Percentiles rank a stretch among this genome's conserved stretches.
Conservation (phyloP, 1,139 yeast species). For the Candida sp. region DNA sequence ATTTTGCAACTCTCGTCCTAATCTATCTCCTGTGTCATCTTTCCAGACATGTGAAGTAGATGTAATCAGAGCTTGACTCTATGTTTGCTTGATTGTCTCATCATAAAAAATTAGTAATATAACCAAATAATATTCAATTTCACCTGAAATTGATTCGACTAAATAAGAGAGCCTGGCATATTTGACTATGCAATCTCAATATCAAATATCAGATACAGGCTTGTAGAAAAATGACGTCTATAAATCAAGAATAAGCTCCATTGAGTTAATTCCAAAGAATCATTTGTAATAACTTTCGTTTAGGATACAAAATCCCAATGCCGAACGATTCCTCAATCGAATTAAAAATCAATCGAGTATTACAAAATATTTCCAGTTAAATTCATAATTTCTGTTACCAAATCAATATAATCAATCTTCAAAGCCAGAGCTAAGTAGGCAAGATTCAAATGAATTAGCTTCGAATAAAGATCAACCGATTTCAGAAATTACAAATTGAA, state of each 20-base stretch:
- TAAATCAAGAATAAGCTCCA: conserved; percentile 87
- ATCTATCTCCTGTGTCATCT: conserved; percentile 38
- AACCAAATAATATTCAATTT: conserved; percentile 21
- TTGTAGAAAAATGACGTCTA: too few species aligned
- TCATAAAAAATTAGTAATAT: conserved; percentile 38
- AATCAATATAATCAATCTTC: conserved; percentile 1
- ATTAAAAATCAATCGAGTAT: conserved; percentile 9
- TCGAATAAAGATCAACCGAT: background rate
- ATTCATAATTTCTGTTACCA: background rate
- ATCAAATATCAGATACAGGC: too few species aligned
- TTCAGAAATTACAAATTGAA: background rate
- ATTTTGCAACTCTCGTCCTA: conserved; percentile 44
- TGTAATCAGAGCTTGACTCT: conserved; percentile 93
- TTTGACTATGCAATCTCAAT: conserved; percentile 61
- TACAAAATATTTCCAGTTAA: conserved; percentile 3
- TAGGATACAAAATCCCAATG: conserved; percentile 56
- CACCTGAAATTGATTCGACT: conserved; percentile 15
- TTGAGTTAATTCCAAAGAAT: conserved; percentile 57
- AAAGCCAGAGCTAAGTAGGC: conserved; percentile 13
- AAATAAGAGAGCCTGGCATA: conserved; percentile 53
- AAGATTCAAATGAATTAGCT: conserved; percentile 13
- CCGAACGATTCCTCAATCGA: conserved; percentile 34
- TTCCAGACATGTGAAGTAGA: conserved; percentile 46
- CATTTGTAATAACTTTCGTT: conserved; percentile 85
- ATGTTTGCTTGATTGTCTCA: conserved; percentile 79